Base-by-base conservation (phyloP, 495 filamentous ascomycete genomes). In the Hypomontagnella submonticulosa region DNA sequence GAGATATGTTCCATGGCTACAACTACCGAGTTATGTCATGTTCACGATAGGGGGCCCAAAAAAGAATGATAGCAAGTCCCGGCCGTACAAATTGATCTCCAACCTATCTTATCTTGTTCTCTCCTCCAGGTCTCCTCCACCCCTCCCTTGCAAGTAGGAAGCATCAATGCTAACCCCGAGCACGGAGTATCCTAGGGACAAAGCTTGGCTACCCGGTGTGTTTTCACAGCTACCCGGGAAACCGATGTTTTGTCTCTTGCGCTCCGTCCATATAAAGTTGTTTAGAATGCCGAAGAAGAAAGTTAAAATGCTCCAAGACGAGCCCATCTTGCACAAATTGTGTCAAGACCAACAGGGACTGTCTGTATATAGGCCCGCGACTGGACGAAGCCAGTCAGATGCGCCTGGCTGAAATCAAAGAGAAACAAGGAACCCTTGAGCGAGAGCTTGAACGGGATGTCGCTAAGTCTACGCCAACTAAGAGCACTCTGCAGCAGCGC, bases 261-360 rank as follows among this genome's bases (percentile, higher is more conserved):
- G 19, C 87, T 84, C 74, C 71, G 86, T 52, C 2, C 16, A 37
- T 43, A 44, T 51, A 51, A 63, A 69, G 66, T 30, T 69, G 66
- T 37, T 50, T 69, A 60, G 87, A 90, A 73, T 95, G 91, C 69
- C 86, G 89, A 27, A 84, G 87, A 37, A 85, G 91, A 44, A 95
- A 95, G 76, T 82, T 92, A 46, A 90, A 90, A 73, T 95, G 91
- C 76, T 88, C 90, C 77, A 93, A 91, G 76, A 77, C 77, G 16
- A 82, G 85, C 53, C 90, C 90, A 42, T 65, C 71, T 36, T 94
- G 91, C 69, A 82, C 80, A 57, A 91, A 90, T 72, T 93, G 91
- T 73, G 71, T 76, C 34, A 87, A 86, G 50, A 83, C 84, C 57
- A 71, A 73, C 2, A 81, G 88, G 20, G 81, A 88, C 30, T 92